These are phyloP conservation scores for Drosera spatulata DNA, from an alignment of 179 eudicot genomes.

Conservation along the genomic window DNA sequence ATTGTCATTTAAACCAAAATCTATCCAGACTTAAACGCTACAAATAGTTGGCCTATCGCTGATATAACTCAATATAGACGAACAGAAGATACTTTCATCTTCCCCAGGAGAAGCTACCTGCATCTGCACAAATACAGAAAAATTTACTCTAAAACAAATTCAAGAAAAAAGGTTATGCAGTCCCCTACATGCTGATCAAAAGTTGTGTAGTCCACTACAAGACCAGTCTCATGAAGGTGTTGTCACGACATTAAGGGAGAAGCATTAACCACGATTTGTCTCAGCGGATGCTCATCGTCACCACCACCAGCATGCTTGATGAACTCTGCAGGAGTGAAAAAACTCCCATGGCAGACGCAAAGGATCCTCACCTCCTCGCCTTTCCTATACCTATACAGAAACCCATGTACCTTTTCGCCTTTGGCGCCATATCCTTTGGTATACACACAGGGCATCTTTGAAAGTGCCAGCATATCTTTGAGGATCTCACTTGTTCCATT, in stretches of 20 bases:
- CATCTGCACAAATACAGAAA: too few relatives aligned
- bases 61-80: too few relatives aligned
- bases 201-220: too few relatives aligned
- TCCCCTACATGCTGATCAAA: too few relatives aligned
- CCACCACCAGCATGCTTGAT: conserved; percentile 77
- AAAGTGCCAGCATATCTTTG: conserved; percentile 3
- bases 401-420: conserved; percentile 54
- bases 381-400: conserved; percentile 44
- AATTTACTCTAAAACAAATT: too few relatives aligned
- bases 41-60: too few relatives aligned
- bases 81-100: too few relatives aligned
- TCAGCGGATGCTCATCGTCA: conserved; percentile 44
- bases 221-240: too few relatives aligned
- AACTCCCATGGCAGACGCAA: conserved; percentile 66
- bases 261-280: conserved; percentile 50
- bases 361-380: conserved; percentile 45
- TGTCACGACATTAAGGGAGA: conserved; percentile 4
- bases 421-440: conserved; percentile 66
- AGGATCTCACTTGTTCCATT: not conserved
- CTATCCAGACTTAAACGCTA: too few relatives aligned
- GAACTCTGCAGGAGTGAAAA: conserved; percentile 65
- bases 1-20: too few relatives aligned
- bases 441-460: conserved; percentile 59
- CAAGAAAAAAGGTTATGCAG: too few relatives aligned
- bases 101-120: too few relatives aligned